These are phyloP conservation scores for Suhomyces coccinellae DNA, from an alignment of 1,139 yeast genomes.

Conservation along the genomic window DNA sequence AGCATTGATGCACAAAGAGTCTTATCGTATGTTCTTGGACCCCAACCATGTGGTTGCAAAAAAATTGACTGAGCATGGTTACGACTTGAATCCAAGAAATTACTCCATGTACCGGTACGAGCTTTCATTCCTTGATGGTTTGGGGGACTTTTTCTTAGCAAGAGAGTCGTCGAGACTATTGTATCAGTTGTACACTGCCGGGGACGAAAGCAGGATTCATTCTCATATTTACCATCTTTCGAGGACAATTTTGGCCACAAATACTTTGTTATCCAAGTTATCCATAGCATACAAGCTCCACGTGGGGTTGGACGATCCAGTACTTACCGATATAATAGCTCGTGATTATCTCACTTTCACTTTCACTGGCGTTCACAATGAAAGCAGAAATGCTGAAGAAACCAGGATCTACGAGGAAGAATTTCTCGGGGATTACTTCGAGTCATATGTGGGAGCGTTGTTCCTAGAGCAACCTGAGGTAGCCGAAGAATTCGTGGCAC, in stretches of 20 bases:
- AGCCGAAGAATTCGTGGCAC: slow-evolving; percentile 37
- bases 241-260: slow-evolving; percentile 40
- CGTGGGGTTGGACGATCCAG: slow-evolving; percentile 35
- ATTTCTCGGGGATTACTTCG: slow-evolving; percentile 47
- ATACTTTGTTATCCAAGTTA: slow-evolving; percentile 40
- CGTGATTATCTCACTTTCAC: slow-evolving; percentile 16
- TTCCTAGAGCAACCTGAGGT: slow-evolving; percentile 40
- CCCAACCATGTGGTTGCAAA: slow-evolving; percentile 33
- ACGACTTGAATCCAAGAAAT: slow-evolving; percentile 21
- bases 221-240: slow-evolving; percentile 35
- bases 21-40: slow-evolving; percentile 34
- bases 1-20: slow-evolving; percentile 44
- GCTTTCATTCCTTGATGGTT: slow-evolving; percentile 45
- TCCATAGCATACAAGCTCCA: slow-evolving; percentile 41
- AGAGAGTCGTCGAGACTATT: slow-evolving; percentile 40
- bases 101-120: slow-evolving; percentile 34
- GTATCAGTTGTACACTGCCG: slow-evolving; percentile 27
- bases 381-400: slow-evolving; percentile 21
- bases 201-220: slow-evolving; percentile 16
- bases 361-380: slow-evolving; percentile 14
- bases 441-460: slow-evolving; percentile 47
- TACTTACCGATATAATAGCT: slow-evolving; percentile 16
- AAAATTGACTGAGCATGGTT: slow-evolving; percentile 19
- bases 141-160: slow-evolving; percentile 46
- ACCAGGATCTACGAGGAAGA: slow-evolving; percentile 42